phyloP scores from a whole-genome alignment of 208 protist genomes.

The Trypanosoma brucei region DNA sequence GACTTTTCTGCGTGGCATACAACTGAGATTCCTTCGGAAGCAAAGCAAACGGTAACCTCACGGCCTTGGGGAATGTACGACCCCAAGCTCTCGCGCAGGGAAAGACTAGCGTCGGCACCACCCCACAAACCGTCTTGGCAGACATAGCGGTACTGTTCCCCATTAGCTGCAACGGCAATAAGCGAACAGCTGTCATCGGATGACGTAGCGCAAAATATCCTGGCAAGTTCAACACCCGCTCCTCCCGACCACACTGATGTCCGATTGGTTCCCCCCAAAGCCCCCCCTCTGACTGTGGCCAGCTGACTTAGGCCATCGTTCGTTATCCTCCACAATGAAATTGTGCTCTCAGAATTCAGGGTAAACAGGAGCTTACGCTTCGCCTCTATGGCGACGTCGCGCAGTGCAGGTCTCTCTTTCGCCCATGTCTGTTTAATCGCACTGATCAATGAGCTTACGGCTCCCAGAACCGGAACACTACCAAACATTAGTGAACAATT shows the following conservation, averaged over 20 bases:
- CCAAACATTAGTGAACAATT: slow-evolving; percentile 52
- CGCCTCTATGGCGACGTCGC: slow-evolving; percentile 70
- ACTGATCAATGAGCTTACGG: slow-evolving; percentile 43
- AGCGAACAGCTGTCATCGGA: slow-evolving; percentile 70
- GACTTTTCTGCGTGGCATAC: slow-evolving; percentile 24
- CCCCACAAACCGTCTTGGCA: slow-evolving; percentile 44
- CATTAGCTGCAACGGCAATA: slow-evolving; percentile 58
- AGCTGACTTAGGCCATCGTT: slow-evolving; percentile 40
- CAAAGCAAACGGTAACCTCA: slow-evolving; percentile 72
- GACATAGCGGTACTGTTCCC: slow-evolving; percentile 82
- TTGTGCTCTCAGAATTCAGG: slow-evolving; percentile 60
- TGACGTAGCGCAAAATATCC: slow-evolving; percentile 64
- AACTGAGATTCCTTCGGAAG: slow-evolving; percentile 42
- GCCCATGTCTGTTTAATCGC: slow-evolving; percentile 54
- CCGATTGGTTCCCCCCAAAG: slow-evolving; percentile 15
- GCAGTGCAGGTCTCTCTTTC: slow-evolving; percentile 41
- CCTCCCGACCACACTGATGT: slow-evolving; percentile 3
- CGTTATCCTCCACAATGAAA: slow-evolving; percentile 63
- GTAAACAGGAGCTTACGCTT: slow-evolving; percentile 59
- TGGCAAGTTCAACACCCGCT: slow-evolving; percentile 26
- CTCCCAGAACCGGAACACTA: slow-evolving; percentile 48
- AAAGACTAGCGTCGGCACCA: slow-evolving; percentile 31
- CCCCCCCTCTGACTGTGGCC: slow-evolving; percentile 29
- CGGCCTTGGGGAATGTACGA: slow-evolving; percentile 36
- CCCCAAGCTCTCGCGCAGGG: slow-evolving; percentile 46